Evolutionary conservation across 805 yeast genomes (phyloP), one percentile per base, ranked within the genome.

Genomic region (Metschnikowia noctiluminum): DNA sequence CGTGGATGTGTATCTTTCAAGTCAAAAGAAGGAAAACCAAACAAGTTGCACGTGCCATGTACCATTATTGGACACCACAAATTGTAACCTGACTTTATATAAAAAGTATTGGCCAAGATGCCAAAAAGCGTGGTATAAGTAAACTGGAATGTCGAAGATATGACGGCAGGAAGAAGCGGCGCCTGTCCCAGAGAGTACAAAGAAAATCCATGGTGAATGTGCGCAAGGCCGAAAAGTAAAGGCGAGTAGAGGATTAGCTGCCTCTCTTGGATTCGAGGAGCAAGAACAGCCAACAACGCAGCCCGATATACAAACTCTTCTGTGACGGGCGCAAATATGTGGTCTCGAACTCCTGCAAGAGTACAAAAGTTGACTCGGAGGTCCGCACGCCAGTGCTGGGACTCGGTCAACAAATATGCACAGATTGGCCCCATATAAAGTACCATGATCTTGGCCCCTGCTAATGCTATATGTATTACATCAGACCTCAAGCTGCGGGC

Each of bases 291-390:
- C 54, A 49, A 70, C 49, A 51, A 77, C 50, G 54, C 74, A 0
- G 84, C 71, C 1, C 95, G 71, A 61, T 82, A 89, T 1, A 87
- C 77, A 28, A 87, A 53, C 60, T 89, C 96, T 61, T 89, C 96
- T 0, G 92, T 82, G 2, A 84, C 41, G 4, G 96, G 96, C 0
- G 90, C 96, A 36, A 85, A 69, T 0, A 86, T 47, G 41, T 80
- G 72, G 60, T 85, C 82, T 50, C 94, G 64, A 26, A 81, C 32
- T 1, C 82, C 81, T 27, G 65, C 62, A 4, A 78, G 49, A 7
- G 68, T 63, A 8, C 35, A 12, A 21, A 69, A 56, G 26, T 55
- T 61, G 1, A 55, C 50, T 1, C 5, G 6, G 14, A 67, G 48
- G 28, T 64, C 72, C 48, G 38, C 46, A 21, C 35, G 40, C 40